phyloP scores from a whole-genome alignment of 768 basidiomycete species.

The Candolleomyces aberdarensis region DNA sequence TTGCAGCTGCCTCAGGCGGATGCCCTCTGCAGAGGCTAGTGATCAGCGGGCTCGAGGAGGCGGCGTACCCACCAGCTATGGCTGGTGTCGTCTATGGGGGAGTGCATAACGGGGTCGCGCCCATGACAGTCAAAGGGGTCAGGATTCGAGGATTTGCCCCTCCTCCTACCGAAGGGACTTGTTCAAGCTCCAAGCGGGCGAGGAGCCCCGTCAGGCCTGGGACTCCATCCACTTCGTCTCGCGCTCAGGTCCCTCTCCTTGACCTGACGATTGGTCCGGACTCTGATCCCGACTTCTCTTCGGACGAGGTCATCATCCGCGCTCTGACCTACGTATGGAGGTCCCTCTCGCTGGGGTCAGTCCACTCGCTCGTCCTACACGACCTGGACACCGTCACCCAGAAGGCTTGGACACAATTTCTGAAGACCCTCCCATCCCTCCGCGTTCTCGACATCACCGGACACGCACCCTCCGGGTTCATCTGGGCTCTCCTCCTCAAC shows the following conservation, averaged over 20 bases:
- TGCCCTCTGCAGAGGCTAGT: slow-evolving; percentile 27
- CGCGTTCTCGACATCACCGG: slow-evolving; percentile 35
- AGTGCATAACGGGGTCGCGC: neutral
- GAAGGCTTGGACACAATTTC: slow-evolving; percentile 34
- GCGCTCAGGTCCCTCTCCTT: slow-evolving; percentile 31
- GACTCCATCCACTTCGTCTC: slow-evolving; percentile 26
- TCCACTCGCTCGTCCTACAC: slow-evolving; percentile 33
- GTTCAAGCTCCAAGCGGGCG: neutral
- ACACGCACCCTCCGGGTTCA: slow-evolving; percentile 34
- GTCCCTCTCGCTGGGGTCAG: slow-evolving; percentile 27
- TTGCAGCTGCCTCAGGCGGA: slow-evolving; percentile 11
- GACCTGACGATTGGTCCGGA: slow-evolving; percentile 22
- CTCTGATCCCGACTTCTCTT: slow-evolving; percentile 18
- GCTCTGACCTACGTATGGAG: slow-evolving; percentile 28
- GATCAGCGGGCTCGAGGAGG: slow-evolving; percentile 22
- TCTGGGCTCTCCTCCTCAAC: slow-evolving; percentile 38
- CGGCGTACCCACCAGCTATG: slow-evolving; percentile 22
- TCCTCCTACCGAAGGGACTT: neutral
- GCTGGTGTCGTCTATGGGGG: neutral
- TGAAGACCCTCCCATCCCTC: slow-evolving; percentile 26
- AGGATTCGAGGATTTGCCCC: slow-evolving; percentile 4
- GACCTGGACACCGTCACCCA: slow-evolving; percentile 37
- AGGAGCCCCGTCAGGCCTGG: slow-evolving; percentile 2
- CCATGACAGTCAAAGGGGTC: neutral
- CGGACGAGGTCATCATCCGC: slow-evolving; percentile 32